Conservation (phyloP, 2,329 filamentous ascomycete species). For the Ophiostoma quercus region DNA sequence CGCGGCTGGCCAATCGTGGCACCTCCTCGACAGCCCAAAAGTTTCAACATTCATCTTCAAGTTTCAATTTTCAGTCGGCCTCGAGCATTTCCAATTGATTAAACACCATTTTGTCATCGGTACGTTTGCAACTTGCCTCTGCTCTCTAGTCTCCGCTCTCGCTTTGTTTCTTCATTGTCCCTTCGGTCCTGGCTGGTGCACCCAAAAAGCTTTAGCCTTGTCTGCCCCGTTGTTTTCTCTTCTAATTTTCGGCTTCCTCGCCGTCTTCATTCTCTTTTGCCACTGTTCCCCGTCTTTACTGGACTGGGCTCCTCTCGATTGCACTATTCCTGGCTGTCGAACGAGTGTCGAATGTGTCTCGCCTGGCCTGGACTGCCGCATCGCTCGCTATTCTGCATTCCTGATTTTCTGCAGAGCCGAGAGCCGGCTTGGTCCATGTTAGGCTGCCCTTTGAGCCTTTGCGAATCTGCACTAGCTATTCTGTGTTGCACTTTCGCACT, state of each 20-base stretch:
- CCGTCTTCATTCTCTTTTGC: neutral
- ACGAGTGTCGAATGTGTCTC: slow-evolving; percentile 3
- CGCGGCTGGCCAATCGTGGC: neutral
- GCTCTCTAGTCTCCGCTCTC: slow-evolving; percentile 1
- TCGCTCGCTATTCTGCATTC: neutral
- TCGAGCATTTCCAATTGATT: neutral
- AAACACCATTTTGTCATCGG: neutral
- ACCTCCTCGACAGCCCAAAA: neutral
- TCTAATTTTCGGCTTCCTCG: neutral
- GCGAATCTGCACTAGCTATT: neutral
- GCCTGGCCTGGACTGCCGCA: neutral
- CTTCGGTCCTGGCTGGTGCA: neutral
- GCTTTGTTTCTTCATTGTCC: neutral
- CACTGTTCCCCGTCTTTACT: neutral
- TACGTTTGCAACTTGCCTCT: neutral
- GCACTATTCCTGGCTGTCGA: neutral
- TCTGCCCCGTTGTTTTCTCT: neutral
- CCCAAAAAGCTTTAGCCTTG: neutral
- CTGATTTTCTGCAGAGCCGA: slow-evolving; percentile 1
- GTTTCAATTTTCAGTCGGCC: no score
- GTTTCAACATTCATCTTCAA: neutral
- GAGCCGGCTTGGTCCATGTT: slow-evolving; percentile 5
- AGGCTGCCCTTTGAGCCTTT: neutral
- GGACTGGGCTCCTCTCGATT: neutral
- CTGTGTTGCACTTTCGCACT: neutral